phyloP scores from a whole-genome alignment of 2,329 filamentous ascomycete genomes.

The Aspergillus pseudotamarii region DNA sequence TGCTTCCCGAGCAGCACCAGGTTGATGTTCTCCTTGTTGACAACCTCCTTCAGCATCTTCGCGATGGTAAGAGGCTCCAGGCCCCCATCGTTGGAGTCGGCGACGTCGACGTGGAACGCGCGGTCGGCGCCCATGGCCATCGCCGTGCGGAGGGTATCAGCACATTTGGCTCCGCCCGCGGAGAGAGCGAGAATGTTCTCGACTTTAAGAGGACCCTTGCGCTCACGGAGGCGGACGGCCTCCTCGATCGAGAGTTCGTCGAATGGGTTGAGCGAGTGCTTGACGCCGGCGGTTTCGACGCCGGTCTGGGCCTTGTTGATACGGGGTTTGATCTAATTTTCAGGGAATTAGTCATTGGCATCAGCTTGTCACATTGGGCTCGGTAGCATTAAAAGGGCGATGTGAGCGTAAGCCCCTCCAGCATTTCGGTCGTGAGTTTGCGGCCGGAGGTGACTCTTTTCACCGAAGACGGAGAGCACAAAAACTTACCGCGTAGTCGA shows the following conservation, averaged over 20 bases:
- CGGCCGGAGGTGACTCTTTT: slow-evolving; percentile 9
- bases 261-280: slow-evolving; percentile 99
- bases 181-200: slow-evolving; percentile 90
- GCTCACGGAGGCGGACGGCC: slow-evolving; percentile 90
- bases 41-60: slow-evolving; percentile 81
- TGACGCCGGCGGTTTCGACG: slow-evolving; percentile 89
- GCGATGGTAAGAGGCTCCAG: slow-evolving; percentile 90
- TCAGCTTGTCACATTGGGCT: neutral
- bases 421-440: neutral
- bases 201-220: slow-evolving; percentile 73
- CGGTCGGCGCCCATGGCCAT: slow-evolving; percentile 99
- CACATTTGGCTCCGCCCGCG: slow-evolving; percentile 83
- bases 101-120: slow-evolving; percentile 80
- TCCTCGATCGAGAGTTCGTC: slow-evolving; percentile 98
- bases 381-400: neutral
- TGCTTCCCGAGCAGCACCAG: slow-evolving; percentile 95
- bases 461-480: slow-evolving; percentile 26
- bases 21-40: slow-evolving; percentile 83
- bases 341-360: neutral
- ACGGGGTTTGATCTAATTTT: slow-evolving; percentile 65
- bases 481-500: slow-evolving; percentile 76
- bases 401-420: slow-evolving; percentile 1
- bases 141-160: slow-evolving; percentile 88
- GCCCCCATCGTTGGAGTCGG: slow-evolving; percentile 65
- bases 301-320: slow-evolving; percentile 76